phyloP scores from a whole-genome alignment of 2,329 filamentous ascomycete species.

The Diaporthe longicolla region DNA sequence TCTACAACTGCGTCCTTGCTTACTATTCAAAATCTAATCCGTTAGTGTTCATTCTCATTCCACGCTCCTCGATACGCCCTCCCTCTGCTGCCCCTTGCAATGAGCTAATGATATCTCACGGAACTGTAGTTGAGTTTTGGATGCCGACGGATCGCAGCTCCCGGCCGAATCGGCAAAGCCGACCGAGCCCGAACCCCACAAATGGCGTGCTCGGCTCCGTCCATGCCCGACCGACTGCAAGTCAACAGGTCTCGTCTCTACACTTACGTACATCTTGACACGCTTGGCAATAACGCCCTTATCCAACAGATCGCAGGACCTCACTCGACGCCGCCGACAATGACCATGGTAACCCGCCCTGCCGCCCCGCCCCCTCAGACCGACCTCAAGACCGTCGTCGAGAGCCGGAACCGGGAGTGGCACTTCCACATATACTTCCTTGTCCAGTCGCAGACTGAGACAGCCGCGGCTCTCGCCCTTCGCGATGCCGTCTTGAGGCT shows the following conservation, averaged over 20 bases:
- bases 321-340: slow-evolving; percentile 7
- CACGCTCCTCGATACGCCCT: not conserved
- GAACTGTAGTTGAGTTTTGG: not conserved
- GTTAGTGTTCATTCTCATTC: too few relatives aligned
- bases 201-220: slow-evolving; percentile 37
- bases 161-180: slow-evolving; percentile 16
- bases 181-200: not conserved
- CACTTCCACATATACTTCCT: slow-evolving; percentile 55
- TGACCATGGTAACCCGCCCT: slow-evolving; percentile 44
- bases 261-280: not conserved
- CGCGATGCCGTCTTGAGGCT: slow-evolving; percentile 52
- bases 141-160: not conserved
- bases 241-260: not conserved
- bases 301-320: not conserved
- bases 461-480: slow-evolving; percentile 51
- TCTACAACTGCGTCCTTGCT: not conserved
- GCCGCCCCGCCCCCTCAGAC: slow-evolving; percentile 45
- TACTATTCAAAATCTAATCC: not conserved
- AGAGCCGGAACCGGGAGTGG: slow-evolving; percentile 50
- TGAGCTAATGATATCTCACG: not conserved
- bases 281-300: too few relatives aligned
- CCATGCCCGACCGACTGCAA: not conserved
- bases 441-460: slow-evolving; percentile 51
- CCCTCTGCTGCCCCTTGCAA: not conserved
- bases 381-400: slow-evolving; percentile 50